A percentile compares a stretch with the other conserved stretches of the same genome.
Conservation (phyloP, 2,329 filamentous ascomycete genomes). For the Sporothrix curviconia region DNA sequence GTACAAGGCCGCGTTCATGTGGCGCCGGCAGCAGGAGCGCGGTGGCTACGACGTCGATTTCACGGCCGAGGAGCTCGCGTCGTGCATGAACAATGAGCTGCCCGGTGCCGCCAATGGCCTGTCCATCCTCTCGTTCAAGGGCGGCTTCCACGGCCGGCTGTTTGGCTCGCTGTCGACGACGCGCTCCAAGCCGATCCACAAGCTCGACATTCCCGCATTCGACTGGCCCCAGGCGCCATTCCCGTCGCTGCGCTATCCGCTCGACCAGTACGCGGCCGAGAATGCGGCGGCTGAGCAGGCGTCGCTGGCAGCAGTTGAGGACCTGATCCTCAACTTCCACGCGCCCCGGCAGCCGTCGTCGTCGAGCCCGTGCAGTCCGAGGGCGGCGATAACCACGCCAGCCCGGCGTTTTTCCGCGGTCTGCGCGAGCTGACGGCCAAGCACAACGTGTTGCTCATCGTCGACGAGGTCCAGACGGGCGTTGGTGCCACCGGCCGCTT, state of each 20-base stretch:
- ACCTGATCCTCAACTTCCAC: conserved; percentile 72
- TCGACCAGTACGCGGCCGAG: conserved; percentile 68
- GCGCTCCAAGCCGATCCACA: conserved; percentile 88
- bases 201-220: conserved; percentile 89
- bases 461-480: conserved; percentile 91
- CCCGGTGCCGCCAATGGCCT: conserved; percentile 71
- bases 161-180: conserved; percentile 85
- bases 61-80: conserved; percentile 65
- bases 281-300: conserved; percentile 77
- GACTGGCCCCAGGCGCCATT: conserved; percentile 92
- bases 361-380: conserved; percentile 91
- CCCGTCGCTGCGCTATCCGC: conserved; percentile 77
- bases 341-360: conserved; percentile 74
- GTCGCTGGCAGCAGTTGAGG: conserved; percentile 76
- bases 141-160: conserved; percentile 82
- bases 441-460: conserved; percentile 76
- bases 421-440: conserved; percentile 73
- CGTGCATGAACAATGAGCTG: conserved; percentile 70
- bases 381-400: conserved; percentile 91
- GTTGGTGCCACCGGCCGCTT: conserved; percentile 89
- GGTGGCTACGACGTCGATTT: conserved; percentile 74
- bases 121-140: conserved; percentile 83
- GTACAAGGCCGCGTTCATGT: conserved; percentile 96
- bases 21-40: conserved; percentile 72
- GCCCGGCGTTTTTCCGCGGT: conserved; percentile 76